Evolutionary conservation across 225 moss, liverwort and hornwort species (phyloP).

Genomic region (Bryum argenteum): DNA sequence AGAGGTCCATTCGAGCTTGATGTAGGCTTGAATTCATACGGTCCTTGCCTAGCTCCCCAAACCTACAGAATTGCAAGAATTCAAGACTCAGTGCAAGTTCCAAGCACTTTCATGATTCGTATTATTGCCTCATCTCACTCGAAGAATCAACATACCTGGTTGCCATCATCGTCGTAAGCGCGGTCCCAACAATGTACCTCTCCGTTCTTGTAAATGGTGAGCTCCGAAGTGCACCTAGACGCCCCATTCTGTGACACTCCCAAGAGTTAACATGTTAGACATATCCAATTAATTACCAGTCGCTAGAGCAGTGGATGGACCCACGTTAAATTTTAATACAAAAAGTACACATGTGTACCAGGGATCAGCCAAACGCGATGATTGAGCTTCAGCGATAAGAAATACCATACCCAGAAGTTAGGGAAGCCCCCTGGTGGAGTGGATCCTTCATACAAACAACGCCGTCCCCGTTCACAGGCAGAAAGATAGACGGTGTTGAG

Average conservation of each 20-base stretch:
- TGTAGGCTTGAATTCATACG: slow-evolving; percentile 85
- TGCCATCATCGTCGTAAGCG: slow-evolving; percentile 95
- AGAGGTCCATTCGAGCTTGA: slow-evolving; percentile 48
- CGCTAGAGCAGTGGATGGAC: not conserved
- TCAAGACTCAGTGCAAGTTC: not conserved
- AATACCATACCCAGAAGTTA: slow-evolving; percentile 78
- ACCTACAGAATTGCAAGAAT: slow-evolving; percentile 55
- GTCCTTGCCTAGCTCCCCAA: slow-evolving; percentile 96
- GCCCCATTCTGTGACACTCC: slow-evolving; percentile 82
- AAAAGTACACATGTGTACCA: not conserved
- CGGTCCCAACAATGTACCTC: slow-evolving; percentile 98
- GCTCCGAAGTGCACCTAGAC: slow-evolving; percentile 83
- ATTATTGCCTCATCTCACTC: not conserved
- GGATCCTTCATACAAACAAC: slow-evolving; percentile 96
- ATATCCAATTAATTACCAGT: not conserved
- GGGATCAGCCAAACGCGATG: not conserved
- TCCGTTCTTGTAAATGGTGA: slow-evolving; percentile 75
- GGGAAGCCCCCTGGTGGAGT: slow-evolving; percentile 97
- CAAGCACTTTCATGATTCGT: slow-evolving; percentile 2
- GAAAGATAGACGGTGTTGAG: slow-evolving; percentile 88
- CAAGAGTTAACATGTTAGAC: slow-evolving; percentile 1
- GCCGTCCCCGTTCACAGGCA: slow-evolving; percentile 84
- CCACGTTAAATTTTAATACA: not conserved
- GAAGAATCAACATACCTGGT: slow-evolving; percentile 60
- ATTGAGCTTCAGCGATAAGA: slow-evolving; percentile 18